Base-by-base conservation (phyloP, 2,329 filamentous ascomycete species). In the Cercospora sp. region DNA sequence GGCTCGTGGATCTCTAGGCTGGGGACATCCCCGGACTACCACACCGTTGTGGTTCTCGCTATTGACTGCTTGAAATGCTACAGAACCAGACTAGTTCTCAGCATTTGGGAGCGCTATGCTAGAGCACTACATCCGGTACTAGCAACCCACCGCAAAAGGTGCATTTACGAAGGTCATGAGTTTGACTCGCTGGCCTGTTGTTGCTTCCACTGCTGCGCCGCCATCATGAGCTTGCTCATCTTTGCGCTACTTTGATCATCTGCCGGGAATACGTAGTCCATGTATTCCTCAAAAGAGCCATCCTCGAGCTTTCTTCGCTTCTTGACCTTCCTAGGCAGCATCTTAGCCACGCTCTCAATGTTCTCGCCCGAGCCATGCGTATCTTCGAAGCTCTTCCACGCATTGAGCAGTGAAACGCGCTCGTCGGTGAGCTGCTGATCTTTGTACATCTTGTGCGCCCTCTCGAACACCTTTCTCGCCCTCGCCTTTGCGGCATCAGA, bases 221-320 rank as follows among this genome's bases (percentile, higher is more conserved):
- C 90, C 70, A 92, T 90, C 81, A 97, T 83, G 79, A 98, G 84
- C 78, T 91, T 92, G 62, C 91, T 91, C 79, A 97, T 83, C 75
- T 92, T 94, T 73, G 91, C 91, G 39, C 71, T 72, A 33, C 73
- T 75, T 81, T 92, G 88, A 79, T 97, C 94, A 82, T 98, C 95
- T 4, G 92, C 93, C 0, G 95, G 95, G 87, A 99, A 99, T 36
- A 99, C 88, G 75, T 96, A 98, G 79, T 98, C 95, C 81, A 95
- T 88, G 80, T 97, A 98, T 82, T 99, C 95, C 85, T 99, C 93
- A 83, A 93, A 97, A 42, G 88, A 90, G 79, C 95, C 94, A 80
- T 97, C 94, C 78, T 96, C 94, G 79, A 97, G 81, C 86, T 89
- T 93, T 80, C 95, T 90, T 76, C 93, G 87, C 85, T 95, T 94